Evolutionary conservation across 208 protist genomes (phyloP), one percentile per base, ranked within the genome.

Genomic region (Naegleria lovaniensis): DNA sequence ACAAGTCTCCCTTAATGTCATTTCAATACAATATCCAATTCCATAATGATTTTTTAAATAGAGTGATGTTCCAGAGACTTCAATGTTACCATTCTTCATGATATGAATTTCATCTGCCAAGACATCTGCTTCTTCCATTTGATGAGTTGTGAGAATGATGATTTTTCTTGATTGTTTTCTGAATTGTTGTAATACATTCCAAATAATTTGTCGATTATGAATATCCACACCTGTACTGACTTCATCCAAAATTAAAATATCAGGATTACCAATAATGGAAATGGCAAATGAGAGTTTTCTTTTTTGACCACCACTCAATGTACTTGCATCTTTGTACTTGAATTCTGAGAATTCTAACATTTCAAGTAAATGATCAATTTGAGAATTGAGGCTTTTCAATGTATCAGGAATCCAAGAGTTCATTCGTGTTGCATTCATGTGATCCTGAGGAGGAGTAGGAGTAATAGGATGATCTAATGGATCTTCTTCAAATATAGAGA

Each of bases 241-340:
- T 91, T 97, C 96, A 92, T 97, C 96, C 25, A 98, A 90, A 38
- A 96, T 93, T 0, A 97, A 85, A 38, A 97, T 29, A 2, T 88
- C 29, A 25, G 95, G 91, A 51, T 92, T 84, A 38, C 95, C 96
- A 84, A 96, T 93, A 3, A 97, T 91, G 16, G 96, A 91, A 91
- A 96, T 95, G 36, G 93, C 95, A 43, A 97, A 39, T 90, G 11
- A 94, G 15, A 97, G 83, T 36, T 93, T 92, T 76, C 96, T 91
- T 90, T 95, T 94, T 91, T 94, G 95, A 58, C 96, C 96, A 59
- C 96, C 95, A 90, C 91, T 92, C 39, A 94, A 48, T 39, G 33
- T n/a, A 36, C 6, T 41, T 55, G 48, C 91, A 52, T 38, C 16
- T 38, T 59, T 41, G 79, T 55, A 19, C 58, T 83, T 88, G 52